Evolutionary conservation across 495 filamentous ascomycete genomes (phyloP).

Genomic region (Podospora conica): DNA sequence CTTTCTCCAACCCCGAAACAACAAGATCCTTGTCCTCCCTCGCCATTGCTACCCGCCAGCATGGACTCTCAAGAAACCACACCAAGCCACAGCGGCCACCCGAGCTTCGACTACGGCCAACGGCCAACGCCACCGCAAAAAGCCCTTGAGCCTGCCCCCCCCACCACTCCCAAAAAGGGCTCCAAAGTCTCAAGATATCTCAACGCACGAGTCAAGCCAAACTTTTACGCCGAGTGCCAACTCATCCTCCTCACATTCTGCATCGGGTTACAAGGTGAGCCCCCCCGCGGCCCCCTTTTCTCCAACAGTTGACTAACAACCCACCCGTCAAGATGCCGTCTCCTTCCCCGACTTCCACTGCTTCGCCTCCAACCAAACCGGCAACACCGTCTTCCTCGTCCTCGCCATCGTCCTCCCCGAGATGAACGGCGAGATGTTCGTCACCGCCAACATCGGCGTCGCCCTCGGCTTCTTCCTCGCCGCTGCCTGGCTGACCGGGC

Average conservation of each 20-base stretch:
- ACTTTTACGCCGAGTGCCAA: constrained; percentile 35
- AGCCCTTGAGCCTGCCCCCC: background rate
- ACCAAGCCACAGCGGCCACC: background rate
- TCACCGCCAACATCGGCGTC: constrained; percentile 46
- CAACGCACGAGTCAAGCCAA: constrained; percentile 31
- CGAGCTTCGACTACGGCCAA: background rate
- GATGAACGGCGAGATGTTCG: constrained; percentile 42
- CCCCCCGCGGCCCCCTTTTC: background rate
- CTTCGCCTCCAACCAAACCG: constrained; percentile 61
- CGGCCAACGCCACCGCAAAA: background rate
- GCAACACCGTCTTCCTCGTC: constrained; percentile 55
- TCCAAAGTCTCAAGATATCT: constrained; percentile 32
- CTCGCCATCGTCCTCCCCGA: constrained; percentile 48
- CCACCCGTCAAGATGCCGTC: constrained; percentile 41
- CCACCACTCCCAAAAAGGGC: background rate
- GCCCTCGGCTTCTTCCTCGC: constrained; percentile 51
- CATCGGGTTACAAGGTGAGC: constrained; percentile 32
- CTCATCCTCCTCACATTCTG: constrained; percentile 42
- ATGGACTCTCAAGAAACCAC: background rate
- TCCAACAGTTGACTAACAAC: background rate
- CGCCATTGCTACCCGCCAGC: background rate
- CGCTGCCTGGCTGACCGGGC: constrained; percentile 49
- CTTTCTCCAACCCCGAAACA: background rate
- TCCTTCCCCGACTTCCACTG: constrained; percentile 58
- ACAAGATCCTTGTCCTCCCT: background rate